Conservation (phyloP, 2,329 filamentous ascomycete species). For the Apiospora saccharicola region DNA sequence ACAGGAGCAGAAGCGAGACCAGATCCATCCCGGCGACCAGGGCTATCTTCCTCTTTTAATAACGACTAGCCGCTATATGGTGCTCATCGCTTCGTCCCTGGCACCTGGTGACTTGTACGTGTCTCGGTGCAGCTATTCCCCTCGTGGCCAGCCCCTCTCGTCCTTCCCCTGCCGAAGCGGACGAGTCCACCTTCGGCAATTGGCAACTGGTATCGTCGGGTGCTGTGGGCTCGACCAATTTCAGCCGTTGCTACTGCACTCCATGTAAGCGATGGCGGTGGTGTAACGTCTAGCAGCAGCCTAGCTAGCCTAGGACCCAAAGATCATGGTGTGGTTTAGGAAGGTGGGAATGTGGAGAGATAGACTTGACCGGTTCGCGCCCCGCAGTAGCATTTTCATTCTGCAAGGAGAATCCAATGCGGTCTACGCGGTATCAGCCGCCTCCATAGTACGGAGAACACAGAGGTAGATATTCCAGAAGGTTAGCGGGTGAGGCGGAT, state of each 20-base stretch:
- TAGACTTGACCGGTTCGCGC: background rate
- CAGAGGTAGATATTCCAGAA: background rate
- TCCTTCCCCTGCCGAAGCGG: background rate
- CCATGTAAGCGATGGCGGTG: background rate
- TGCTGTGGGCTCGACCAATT: background rate
- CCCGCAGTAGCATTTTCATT: slow-evolving; percentile 12
- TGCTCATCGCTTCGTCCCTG: background rate
- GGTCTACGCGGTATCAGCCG: background rate
- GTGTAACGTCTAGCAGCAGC: background rate
- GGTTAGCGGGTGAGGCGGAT: slow-evolving; percentile 9
- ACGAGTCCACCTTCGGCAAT: slow-evolving; percentile 14
- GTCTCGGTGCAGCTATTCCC: background rate
- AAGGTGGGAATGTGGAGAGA: background rate
- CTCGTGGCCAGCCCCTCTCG: background rate
- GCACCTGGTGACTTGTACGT: background rate
- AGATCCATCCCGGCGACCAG: background rate
- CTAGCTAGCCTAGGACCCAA: background rate
- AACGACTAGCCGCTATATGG: background rate
- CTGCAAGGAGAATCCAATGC: background rate
- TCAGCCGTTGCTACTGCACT: background rate
- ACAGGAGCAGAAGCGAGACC: background rate
- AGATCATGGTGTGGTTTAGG: slow-evolving; percentile 2
- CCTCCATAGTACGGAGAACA: background rate
- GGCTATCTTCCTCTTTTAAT: background rate
- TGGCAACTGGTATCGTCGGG: background rate